A percentile compares a stretch with the other conserved stretches of the same genome.
Conservation (phyloP, 75 land plant species). For the Picea glauca region DNA sequence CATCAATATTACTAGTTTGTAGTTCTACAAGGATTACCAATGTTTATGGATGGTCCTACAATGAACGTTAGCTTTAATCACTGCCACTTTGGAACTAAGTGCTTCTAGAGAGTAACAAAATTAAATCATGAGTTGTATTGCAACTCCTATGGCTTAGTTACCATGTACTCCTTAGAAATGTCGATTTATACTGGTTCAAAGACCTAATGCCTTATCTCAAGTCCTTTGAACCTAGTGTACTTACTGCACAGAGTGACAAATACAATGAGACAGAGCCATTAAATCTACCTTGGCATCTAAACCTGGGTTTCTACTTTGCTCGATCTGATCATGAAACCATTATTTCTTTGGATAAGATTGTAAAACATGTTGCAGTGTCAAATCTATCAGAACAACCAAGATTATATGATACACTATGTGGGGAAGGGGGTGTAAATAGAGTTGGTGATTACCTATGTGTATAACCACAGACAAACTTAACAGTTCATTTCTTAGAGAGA, state of each 20-base stretch:
- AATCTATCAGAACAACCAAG: slow-evolving; percentile 91
- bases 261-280: slow-evolving; percentile 70
- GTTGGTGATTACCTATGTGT: slow-evolving; percentile 48
- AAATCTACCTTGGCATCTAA: slow-evolving; percentile 75
- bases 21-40: slow-evolving; percentile 82
- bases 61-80: slow-evolving; percentile 77
- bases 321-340: slow-evolving; percentile 67
- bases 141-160: slow-evolving; percentile 75
- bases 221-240: slow-evolving; percentile 61
- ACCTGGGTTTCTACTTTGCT: slow-evolving; percentile 92
- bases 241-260: slow-evolving; percentile 86
- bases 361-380: slow-evolving; percentile 73
- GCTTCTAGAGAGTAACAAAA: slow-evolving; percentile 89
- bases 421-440: slow-evolving; percentile 52
- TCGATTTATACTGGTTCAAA: slow-evolving; percentile 91
- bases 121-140: slow-evolving; percentile 84
- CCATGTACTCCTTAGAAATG: slow-evolving; percentile 90
- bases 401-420: slow-evolving; percentile 87
- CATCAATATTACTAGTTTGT: slow-evolving; percentile 62
- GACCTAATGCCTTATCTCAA: slow-evolving; percentile 65
- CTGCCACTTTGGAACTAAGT: slow-evolving; percentile 93
- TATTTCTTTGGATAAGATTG: slow-evolving; percentile 69
- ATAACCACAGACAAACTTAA: slow-evolving; percentile 74
- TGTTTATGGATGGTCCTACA: slow-evolving; percentile 40
- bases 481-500: slow-evolving; percentile 71